These are phyloP conservation scores for Pseudogymnoascus sp. DNA, from an alignment of 2,329 filamentous ascomycete genomes.

Conservation along the genomic window DNA sequence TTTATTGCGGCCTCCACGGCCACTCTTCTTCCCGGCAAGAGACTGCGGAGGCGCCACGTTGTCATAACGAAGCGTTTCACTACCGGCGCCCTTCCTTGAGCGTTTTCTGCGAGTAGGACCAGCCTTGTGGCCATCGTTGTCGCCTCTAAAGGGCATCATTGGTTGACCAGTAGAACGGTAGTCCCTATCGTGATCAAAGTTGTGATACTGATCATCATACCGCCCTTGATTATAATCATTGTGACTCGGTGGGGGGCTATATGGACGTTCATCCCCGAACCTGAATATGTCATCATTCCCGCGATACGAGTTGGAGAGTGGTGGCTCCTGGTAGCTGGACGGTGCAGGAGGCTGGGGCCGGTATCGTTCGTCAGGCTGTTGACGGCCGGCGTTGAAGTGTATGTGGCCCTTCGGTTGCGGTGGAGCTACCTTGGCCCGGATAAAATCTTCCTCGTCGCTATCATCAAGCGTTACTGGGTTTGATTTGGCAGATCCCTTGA, in stretches of 20 bases:
- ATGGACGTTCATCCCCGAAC: not conserved
- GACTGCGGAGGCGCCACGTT: not conserved
- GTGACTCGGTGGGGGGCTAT: not conserved
- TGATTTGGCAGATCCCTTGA: constrained; percentile 25
- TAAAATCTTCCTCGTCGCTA: constrained; percentile 25
- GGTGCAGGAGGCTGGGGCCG: not conserved
- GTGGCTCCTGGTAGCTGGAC: not conserved
- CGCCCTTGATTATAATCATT: constrained; percentile 4
- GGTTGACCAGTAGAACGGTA: not conserved
- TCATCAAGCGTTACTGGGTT: constrained; percentile 26
- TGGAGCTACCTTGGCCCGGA: constrained; percentile 22
- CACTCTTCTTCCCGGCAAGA: constrained; percentile 8
- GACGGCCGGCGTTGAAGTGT: not conserved
- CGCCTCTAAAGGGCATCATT: not conserved
- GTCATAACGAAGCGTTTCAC: not conserved
- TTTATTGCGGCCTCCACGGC: not conserved
- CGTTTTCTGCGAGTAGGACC: not conserved
- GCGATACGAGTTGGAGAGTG: not conserved
- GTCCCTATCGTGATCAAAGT: constrained; percentile 4
- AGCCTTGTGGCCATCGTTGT: not conserved
- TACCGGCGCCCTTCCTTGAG: not conserved
- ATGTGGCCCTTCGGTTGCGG: not conserved
- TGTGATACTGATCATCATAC: constrained; percentile 7
- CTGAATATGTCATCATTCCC: not conserved
- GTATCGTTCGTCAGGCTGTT: not conserved